Base-by-base conservation (phyloP, 805 yeast genomes). In the Sungouiozyma ichnusensis region DNA sequence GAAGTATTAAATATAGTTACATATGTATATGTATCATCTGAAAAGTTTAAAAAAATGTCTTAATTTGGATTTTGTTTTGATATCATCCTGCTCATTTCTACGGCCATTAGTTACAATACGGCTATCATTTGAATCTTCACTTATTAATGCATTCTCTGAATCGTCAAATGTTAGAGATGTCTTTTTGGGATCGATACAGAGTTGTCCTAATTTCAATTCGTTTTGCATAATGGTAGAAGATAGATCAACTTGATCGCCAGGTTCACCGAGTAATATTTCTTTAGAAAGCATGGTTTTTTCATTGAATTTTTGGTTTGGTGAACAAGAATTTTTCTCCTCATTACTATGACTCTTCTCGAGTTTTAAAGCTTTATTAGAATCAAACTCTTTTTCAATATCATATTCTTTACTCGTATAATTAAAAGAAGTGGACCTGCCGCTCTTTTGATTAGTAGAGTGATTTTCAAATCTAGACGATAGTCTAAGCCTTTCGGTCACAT, bases 381-480 rank as follows among this genome's bases (percentile, higher is more conserved):
- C 33, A 16, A 39, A 39, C 16, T 44, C 48, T 15, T 54, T 50
- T 14, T 59, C 57, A 44, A 65, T 54, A 43, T 67, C 71, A 44
- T 67, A 67, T 3, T 52, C 52, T 45, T 55, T 59, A n/a, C 68
- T 58, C 42, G 66, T 63, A 44, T 60, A 66, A 33, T 60, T 63
- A 48, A 66, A 66, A 4, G 58, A 41, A 4, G 45, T 35, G 11
- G 20, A 17, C 16, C 9, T 55, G 2, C 40, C 37, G 35, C 46
- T 44, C 33, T 37, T 41, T 16, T 39, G 24, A 37, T 43, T 41
- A 11, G 16, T 34, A 16, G 32, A 48, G 27, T 7, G 50, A 47
- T 24, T 24, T 24, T 24, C 29, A 24, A 24, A 24, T 11, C 29
- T 6, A 24, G 29, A 24, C 11, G 29, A 7, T 7, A 11, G 9